phyloP scores from a whole-genome alignment of 768 basidiomycete species.

The Russula foetens region DNA sequence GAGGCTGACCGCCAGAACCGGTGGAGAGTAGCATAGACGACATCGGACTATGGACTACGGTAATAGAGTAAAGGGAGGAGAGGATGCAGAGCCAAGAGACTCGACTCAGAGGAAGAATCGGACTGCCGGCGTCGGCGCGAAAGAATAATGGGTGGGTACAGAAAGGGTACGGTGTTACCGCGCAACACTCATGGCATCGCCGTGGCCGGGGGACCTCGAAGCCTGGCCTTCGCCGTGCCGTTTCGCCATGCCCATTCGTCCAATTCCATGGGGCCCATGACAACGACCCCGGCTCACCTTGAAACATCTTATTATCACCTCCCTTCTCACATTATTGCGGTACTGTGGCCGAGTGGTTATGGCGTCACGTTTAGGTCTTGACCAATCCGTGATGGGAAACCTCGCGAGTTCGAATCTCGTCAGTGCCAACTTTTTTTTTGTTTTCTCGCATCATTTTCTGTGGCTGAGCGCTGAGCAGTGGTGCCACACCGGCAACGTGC shows the following conservation, averaged over 20 bases:
- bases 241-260: no score
- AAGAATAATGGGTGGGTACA: constrained; percentile 1
- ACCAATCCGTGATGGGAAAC: constrained; percentile 47
- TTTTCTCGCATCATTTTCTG: no score
- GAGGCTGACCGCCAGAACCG: constrained; percentile 21
- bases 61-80: neutral
- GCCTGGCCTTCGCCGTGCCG: no score
- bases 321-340: constrained; percentile 20
- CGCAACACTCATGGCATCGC: neutral
- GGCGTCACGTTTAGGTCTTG: constrained; percentile 48
- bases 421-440: constrained; percentile 37
- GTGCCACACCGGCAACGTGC: no score
- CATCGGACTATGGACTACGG: neutral
- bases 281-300: neutral
- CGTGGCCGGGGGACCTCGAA: neutral
- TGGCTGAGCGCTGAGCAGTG: no score
- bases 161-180: neutral
- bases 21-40: constrained; percentile 11
- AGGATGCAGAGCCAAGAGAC: no score
- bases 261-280: no score
- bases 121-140: constrained; percentile 8
- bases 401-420: constrained; percentile 56
- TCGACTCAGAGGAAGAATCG: neutral
- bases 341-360: constrained; percentile 55
- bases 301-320: neutral